These are phyloP conservation scores for Solidago caesia DNA, from an alignment of 129 eudicot genomes.

Conservation along the genomic window DNA sequence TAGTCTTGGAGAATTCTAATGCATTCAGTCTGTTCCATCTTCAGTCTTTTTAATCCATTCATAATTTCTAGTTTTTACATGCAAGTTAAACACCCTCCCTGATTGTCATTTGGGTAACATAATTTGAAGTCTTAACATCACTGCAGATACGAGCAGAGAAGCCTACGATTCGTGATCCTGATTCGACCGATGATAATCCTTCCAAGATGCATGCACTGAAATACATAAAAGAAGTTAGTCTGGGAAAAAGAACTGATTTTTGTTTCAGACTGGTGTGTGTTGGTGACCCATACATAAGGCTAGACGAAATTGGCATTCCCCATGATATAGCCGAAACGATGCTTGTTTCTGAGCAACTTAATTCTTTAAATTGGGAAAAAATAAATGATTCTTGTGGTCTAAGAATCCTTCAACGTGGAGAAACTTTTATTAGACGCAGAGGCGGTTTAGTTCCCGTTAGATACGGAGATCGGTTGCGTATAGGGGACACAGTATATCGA, in stretches of 20 bases:
- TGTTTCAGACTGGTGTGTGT: constrained; percentile 81
- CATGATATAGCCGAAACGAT: constrained; percentile 57
- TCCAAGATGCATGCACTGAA: constrained; percentile 57
- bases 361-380: constrained; percentile 58
- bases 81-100: neutral
- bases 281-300: constrained; percentile 73
- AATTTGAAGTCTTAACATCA: neutral
- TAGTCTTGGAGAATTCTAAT: neutral
- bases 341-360: constrained; percentile 59
- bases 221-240: constrained; percentile 75
- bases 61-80: neutral
- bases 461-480: constrained; percentile 45
- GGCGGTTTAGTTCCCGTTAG: constrained; percentile 48
- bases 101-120: constrained; percentile 4
- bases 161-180: constrained; percentile 25
- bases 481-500: constrained; percentile 57
- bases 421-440: constrained; percentile 49
- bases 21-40: neutral
- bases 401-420: constrained; percentile 50
- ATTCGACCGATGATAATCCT: constrained; percentile 36
- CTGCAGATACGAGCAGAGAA: constrained; percentile 74
- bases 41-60: neutral
- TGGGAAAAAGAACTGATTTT: constrained; percentile 76
- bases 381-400: constrained; percentile 45
- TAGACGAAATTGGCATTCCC: constrained; percentile 79